Evolutionary conservation across 1,284 basidiomycete species (phyloP).

Genomic region (Trichosporon ovoides): DNA sequence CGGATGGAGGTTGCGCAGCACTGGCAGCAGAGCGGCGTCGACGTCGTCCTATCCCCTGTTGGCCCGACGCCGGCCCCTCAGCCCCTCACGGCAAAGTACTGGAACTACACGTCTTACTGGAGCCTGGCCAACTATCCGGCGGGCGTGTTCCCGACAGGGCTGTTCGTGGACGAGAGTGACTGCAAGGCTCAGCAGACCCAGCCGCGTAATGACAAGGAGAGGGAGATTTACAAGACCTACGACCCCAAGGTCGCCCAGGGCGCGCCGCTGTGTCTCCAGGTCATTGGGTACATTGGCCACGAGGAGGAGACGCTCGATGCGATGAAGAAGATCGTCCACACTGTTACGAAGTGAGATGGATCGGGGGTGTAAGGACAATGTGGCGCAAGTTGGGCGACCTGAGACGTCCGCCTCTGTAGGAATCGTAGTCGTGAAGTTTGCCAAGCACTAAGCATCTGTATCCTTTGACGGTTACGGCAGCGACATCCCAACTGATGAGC

Average conservation of each 20-base stretch:
- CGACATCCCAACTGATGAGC: too few species aligned
- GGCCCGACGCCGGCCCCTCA: conserved; percentile 38
- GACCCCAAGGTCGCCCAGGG: conserved; percentile 11
- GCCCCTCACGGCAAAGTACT: conserved; percentile 39
- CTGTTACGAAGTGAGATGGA: not conserved
- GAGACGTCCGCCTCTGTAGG: too few species aligned
- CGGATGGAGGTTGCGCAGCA: conserved; percentile 29
- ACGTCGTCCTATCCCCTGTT: conserved; percentile 41
- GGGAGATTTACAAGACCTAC: conserved; percentile 27
- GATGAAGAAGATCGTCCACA: conserved; percentile 5
- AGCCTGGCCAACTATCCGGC: conserved; percentile 65
- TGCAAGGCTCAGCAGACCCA: conserved; percentile 47
- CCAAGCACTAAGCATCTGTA: too few species aligned
- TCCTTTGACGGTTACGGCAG: too few species aligned
- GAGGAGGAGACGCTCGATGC: conserved; percentile 17
- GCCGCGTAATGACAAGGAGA: conserved; percentile 49
- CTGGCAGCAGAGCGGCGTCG: conserved; percentile 29
- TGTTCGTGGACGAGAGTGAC: conserved; percentile 54
- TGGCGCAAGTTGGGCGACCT: too few species aligned
- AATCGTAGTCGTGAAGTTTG: too few species aligned
- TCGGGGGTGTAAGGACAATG: not conserved
- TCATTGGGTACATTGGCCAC: conserved; percentile 15
- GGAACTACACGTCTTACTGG: conserved; percentile 59
- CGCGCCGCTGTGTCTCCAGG: conserved; percentile 18
- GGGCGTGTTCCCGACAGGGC: conserved; percentile 62